A percentile compares a stretch with the other conserved stretches of the same genome.
Evolutionary conservation across 179 eudicot genomes (phyloP).

Genomic region (Amaranthus tricolor): DNA sequence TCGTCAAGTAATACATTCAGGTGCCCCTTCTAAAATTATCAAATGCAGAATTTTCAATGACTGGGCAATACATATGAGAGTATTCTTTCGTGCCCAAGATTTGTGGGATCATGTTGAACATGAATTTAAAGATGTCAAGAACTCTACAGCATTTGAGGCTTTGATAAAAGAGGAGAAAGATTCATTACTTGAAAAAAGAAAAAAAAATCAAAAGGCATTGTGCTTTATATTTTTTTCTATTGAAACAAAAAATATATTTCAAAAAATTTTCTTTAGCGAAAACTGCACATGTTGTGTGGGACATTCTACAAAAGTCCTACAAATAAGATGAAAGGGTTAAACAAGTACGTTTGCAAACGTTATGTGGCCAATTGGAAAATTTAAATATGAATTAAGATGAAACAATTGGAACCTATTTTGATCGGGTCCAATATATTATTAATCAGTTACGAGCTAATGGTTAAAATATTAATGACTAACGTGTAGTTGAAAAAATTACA

Average conservation of each 20-base stretch:
- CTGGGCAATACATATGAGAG: neutral
- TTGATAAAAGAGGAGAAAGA: neutral
- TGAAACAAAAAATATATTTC: neutral
- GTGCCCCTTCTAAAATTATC: too few species aligned
- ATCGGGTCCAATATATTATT: neutral
- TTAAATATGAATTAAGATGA: too few species aligned
- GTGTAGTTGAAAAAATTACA: neutral
- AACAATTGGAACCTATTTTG: neutral
- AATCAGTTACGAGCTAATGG: neutral
- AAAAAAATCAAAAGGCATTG: constrained; percentile 3
- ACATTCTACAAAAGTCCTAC: too few species aligned
- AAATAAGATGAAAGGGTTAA: too few species aligned
- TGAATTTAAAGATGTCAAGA: neutral
- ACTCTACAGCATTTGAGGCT: neutral
- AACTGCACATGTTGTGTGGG: too few species aligned
- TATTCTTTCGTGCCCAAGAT: neutral
- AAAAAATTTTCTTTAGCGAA: too few species aligned
- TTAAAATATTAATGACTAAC: neutral
- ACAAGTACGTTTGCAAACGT: too few species aligned
- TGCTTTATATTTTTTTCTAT: neutral
- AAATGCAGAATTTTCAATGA: too few species aligned
- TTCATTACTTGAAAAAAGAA: neutral
- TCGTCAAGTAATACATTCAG: too few species aligned
- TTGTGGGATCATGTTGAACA: neutral
- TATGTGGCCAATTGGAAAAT: too few species aligned